These are phyloP conservation scores for Aphanoascus verrucosus DNA, from an alignment of 2,329 filamentous ascomycete species.

Conservation along the genomic window DNA sequence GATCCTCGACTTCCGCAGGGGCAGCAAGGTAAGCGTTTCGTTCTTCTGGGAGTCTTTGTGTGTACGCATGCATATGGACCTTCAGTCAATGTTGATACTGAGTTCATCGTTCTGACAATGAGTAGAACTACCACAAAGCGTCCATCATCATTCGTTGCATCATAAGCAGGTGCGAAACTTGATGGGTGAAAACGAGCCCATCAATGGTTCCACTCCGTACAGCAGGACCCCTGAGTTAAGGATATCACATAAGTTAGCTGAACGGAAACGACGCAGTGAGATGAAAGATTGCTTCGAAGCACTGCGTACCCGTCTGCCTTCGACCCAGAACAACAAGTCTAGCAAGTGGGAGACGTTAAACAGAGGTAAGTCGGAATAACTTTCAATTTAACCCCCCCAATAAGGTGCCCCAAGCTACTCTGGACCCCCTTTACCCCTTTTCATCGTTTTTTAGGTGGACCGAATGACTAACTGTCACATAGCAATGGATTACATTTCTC, in stretches of 20 bases:
- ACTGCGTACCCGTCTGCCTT: constrained; percentile 36
- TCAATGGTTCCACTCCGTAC: constrained; percentile 36
- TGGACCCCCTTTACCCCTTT: not conserved
- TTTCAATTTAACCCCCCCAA: not conserved
- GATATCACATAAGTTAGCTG: constrained; percentile 42
- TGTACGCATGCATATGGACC: not conserved
- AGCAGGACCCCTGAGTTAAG: constrained; percentile 41
- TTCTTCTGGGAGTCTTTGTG: not conserved
- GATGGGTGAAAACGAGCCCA: constrained; percentile 37
- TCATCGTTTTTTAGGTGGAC: not conserved
- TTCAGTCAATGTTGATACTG: not conserved
- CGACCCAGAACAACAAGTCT: constrained; percentile 41
- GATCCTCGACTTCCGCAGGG: constrained; percentile 37
- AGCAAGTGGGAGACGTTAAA: constrained; percentile 45
- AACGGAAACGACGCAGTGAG: constrained; percentile 42
- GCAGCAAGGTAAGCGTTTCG: constrained; percentile 36
- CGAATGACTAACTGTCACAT: constrained; percentile 22
- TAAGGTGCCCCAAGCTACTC: not conserved
- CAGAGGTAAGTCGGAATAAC: constrained; percentile 27
- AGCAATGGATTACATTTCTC: constrained; percentile 41
- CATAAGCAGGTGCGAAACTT: constrained; percentile 40
- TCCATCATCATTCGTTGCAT: constrained; percentile 40
- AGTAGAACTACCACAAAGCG: constrained; percentile 37
- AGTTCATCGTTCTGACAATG: constrained; percentile 10
- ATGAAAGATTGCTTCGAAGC: constrained; percentile 44